Evolutionary conservation across 768 basidiomycete species (phyloP), one percentile per base, ranked within the genome.

Genomic region (Suillus paluster): DNA sequence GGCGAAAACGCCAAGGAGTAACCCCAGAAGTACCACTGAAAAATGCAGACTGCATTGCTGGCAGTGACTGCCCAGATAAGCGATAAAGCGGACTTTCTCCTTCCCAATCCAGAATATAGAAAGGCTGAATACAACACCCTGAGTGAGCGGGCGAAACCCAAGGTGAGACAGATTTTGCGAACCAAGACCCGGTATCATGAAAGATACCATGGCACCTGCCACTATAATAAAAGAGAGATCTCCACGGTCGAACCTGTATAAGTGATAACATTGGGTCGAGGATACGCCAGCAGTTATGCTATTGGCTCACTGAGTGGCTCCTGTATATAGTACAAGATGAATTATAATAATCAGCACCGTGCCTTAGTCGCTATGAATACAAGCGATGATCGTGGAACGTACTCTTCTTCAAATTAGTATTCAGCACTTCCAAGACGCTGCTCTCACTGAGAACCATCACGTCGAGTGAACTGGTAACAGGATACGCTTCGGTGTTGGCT

Each of bases 1-100:
- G 87, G 81, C 4, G 92, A 93, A 77, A 96, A 96, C 1, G 92
- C 90, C 36, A 96, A 81, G 1, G 85, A 90, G 77, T 95, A 96
- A 74, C 89, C 89, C 87, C 88, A 89, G 75, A 88, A 81, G 73
- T 84, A 94, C 91, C 91, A 93, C 69, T 91, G 89, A 73, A 92
- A 87, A 61, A 92, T 87, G 64, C 86, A 86, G 64, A 92, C 80
- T 8, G 89, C 90, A 67, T 92, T 92, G 68, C 85, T 83, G 5
- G 88, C 89, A 41, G 84, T 80, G 62, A 90, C 88, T 12, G 82
- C 87, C 89, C 89, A 92, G 57, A 92, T 86, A n/a, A 93, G 73
- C 30, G 89, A 85, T 23, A 93, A 68, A 25, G 81, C 89, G 75
- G 81, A 82, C 76, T 92, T 92, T 68, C 90, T 80, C 50, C 90